Percentiles rank a stretch among this genome's conserved stretches.
These are phyloP conservation scores for Lipomyces yamadae DNA, from an alignment of 805 yeast genomes.

Conservation along the genomic window DNA sequence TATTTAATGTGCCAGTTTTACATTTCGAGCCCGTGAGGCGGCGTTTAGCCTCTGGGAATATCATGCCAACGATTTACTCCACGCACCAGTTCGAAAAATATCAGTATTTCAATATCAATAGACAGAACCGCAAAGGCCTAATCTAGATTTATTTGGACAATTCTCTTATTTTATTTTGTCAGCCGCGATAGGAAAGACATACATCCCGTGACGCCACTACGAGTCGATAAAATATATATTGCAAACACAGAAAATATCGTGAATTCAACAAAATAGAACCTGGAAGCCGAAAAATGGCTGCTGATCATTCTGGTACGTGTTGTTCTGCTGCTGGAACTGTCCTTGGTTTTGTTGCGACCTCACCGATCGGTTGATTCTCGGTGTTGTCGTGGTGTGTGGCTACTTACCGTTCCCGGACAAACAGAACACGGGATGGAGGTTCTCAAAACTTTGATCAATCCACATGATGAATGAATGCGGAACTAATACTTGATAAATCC, in stretches of 20 bases:
- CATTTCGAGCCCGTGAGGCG: no score
- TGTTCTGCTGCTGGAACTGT: neutral
- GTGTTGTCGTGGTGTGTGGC: neutral
- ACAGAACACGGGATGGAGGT: neutral
- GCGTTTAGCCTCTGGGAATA: no score
- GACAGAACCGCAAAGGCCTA: neutral
- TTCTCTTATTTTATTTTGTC: neutral
- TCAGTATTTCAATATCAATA: neutral
- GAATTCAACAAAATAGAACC: neutral
- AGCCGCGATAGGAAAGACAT: neutral
- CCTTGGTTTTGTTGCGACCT: neutral
- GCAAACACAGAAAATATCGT: neutral
- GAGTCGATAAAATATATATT: neutral
- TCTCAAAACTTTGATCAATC: no score
- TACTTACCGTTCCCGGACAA: no score
- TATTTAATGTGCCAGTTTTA: no score
- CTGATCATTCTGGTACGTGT: slow-evolving; percentile 4
- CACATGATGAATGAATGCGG: neutral
- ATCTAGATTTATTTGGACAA: neutral
- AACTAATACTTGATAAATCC: neutral
- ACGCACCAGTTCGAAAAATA: neutral
- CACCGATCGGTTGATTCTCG: neutral
- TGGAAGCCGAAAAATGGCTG: neutral
- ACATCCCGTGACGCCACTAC: neutral
- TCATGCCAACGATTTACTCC: no score